Conservation (phyloP, 2,329 filamentous ascomycete genomes). For the Phialemoniopsis sp. region DNA sequence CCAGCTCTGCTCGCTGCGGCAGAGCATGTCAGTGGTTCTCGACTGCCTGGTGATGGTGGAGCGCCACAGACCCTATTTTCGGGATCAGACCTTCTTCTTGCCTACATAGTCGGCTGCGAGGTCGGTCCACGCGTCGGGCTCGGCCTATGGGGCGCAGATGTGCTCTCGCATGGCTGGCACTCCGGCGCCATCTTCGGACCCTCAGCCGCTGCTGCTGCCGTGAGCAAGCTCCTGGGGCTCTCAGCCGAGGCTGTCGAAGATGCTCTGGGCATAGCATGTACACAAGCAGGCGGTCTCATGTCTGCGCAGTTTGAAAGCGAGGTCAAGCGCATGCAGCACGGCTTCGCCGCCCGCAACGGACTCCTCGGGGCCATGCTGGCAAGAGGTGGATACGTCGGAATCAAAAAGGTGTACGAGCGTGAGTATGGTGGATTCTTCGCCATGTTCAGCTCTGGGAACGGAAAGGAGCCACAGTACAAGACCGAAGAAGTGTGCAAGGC, state of each 20-base stretch:
- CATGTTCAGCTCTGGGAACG: slow-evolving; percentile 23
- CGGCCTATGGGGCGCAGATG: slow-evolving; percentile 28
- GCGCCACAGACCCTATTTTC: too few species aligned
- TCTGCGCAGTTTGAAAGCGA: slow-evolving; percentile 35
- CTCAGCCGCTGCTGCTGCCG: slow-evolving; percentile 23
- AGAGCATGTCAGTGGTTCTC: slow-evolving; percentile 7
- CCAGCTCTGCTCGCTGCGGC: slow-evolving; percentile 32
- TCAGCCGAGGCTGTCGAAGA: slow-evolving; percentile 21
- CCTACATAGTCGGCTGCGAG: slow-evolving; percentile 33
- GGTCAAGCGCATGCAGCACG: slow-evolving; percentile 40
- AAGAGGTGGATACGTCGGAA: slow-evolving; percentile 30
- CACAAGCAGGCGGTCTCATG: slow-evolving; percentile 33
- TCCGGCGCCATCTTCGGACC: slow-evolving; percentile 32
- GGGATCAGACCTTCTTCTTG: slow-evolving; percentile 24
- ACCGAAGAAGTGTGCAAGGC: slow-evolving; percentile 18
- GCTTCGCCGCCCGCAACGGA: slow-evolving; percentile 37
- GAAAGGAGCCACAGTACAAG: background rate
- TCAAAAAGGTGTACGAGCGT: slow-evolving; percentile 33
- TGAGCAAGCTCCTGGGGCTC: slow-evolving; percentile 24
- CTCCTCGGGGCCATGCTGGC: slow-evolving; percentile 32
- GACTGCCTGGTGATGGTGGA: background rate
- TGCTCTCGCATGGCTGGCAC: slow-evolving; percentile 34
- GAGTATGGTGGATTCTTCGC: slow-evolving; percentile 35
- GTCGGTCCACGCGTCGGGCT: slow-evolving; percentile 29
- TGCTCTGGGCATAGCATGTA: slow-evolving; percentile 32